Evolutionary conservation across 2,329 filamentous ascomycete genomes (phyloP), one percentile per base, ranked within the genome.

Genomic region (Aspergillus fructus): DNA sequence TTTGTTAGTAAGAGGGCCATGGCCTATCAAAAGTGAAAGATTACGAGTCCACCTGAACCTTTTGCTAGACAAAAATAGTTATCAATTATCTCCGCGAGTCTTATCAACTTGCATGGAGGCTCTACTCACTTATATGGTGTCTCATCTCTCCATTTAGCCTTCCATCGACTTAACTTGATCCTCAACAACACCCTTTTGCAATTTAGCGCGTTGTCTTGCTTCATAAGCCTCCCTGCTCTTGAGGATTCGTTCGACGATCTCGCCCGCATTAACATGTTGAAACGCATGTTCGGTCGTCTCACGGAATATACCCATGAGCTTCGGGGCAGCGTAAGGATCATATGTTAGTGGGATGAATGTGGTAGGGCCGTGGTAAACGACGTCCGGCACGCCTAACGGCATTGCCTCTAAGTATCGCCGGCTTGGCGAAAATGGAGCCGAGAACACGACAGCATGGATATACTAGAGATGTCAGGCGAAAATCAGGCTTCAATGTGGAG

Each of bases 361-460:
- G 0, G 94, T 99, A 6, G 92, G 91, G n/a, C 94, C 94, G 76
- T 99, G 94, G 75, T 97, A 99, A 60, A 99, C 90, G 27, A 87
- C 89, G 66, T 88, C 82, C 13, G 92, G 90, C 4, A 83, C 83
- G 49, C 88, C 87, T 74, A 87, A 87, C 0, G 93, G 92, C 46
- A 96, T 81, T 1, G 85, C 81, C 58, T 82, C 82, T 42, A 99
- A 84, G 74, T 96, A 99, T 3, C 84, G 78, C 68, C 85, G 84
- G n/a, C 86, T 90, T 3, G 93, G 91, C 2, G 88, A 86, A 72
- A 96, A 96, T 1, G 94, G 94, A 0, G 94, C 91, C 39, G 90
- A 91, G 70, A 99, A 96, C 60, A 97, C 80, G 55, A 96, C 87
- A 40, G 90, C 87, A 72, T 96, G 85, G 68, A 97, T 83, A 76